These are phyloP conservation scores for Entomortierella lignicola DNA, from an alignment of 192 early-diverging fungal genomes.

Conservation along the genomic window DNA sequence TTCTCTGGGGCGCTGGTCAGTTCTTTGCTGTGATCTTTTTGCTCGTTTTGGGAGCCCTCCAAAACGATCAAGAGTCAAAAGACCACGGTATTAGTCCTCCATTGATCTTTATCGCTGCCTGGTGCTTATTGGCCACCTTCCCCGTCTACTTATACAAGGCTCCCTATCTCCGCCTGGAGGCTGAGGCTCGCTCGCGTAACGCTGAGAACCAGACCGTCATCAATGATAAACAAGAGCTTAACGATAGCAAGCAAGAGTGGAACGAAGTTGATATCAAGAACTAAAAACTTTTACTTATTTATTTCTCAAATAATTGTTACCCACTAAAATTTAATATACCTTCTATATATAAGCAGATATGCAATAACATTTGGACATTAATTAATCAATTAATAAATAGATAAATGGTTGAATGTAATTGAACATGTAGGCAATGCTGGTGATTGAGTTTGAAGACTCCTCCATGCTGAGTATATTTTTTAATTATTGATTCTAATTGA, in stretches of 20 bases:
- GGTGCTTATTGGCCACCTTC: constrained; percentile 30
- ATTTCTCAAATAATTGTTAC: too few relatives aligned
- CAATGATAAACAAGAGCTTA: too few relatives aligned
- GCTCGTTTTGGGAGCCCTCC: constrained; percentile 27
- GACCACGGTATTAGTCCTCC: constrained; percentile 33
- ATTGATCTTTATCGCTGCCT: constrained; percentile 44
- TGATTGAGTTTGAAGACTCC: too few relatives aligned
- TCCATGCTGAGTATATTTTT: too few relatives aligned
- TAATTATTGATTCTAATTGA: too few relatives aligned
- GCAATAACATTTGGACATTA: too few relatives aligned
- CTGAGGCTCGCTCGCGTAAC: constrained; percentile 26
- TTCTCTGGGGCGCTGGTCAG: constrained; percentile 47
- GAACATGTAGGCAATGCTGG: too few relatives aligned
- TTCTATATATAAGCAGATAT: too few relatives aligned
- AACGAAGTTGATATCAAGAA: constrained; percentile 17
- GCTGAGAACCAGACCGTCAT: constrained; percentile 15
- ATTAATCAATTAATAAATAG: too few relatives aligned
- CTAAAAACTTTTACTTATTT: not conserved
- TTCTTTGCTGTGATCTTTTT: constrained; percentile 50
- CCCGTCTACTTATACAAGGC: constrained; percentile 48
- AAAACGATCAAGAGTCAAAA: constrained; percentile 12
- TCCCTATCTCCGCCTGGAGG: constrained; percentile 46
- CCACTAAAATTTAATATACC: too few relatives aligned
- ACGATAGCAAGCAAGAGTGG: constrained; percentile 11
- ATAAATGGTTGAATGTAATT: too few relatives aligned